Base-by-base conservation (phyloP, 371 early-diverging fungal genomes). In the Ordospora pajunii region DNA sequence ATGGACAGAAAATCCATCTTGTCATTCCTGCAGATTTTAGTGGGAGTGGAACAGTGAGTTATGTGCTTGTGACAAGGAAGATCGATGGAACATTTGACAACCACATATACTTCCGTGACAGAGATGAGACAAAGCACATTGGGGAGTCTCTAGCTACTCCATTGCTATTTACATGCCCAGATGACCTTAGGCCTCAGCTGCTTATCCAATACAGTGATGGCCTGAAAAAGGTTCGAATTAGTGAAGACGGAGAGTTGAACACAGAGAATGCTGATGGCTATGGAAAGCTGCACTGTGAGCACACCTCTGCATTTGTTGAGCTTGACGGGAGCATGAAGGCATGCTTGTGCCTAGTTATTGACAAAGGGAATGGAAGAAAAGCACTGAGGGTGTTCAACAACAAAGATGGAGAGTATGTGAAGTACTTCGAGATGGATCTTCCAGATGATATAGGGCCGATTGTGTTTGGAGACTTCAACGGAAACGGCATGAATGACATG, bases 261-360 rank as follows among this genome's bases (percentile, higher is more conserved):
- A 48, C 63, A 48, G 67, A 64, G 8, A 9, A 12, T 21, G 45
- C 5, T 9, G 54, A 75, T 32, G 25, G 22, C 22, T 73, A 77
- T 70, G 76, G 70, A 49, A 68, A 42, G 8, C 70, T 82, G 4
- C 45, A 72, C 23, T 27, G 64, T 0, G 70, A 76, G 19, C 82
- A 82, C 63, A 50, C 77, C 2, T 78, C 77, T 58, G 68, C 79
- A 22, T 76, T 79, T 73, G 74, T 82, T 21, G 82, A 82, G 65
- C 48, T 79, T 22, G 53, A 52, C 58, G 79, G 79, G 32, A 49
- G 77, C 53, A 66, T 76, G 9, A 73, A 79, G 25, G 62, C 82
- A 11, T 75, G 77, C 46, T 27, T 82, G 2, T 70, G 70, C 42
- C 42, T 79, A 25, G 77, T 77, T 22, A 48, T 68, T 1, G 66